These are phyloP conservation scores for Vachellia pachyceras DNA, from an alignment of 306 rosid genomes.

Conservation along the genomic window DNA sequence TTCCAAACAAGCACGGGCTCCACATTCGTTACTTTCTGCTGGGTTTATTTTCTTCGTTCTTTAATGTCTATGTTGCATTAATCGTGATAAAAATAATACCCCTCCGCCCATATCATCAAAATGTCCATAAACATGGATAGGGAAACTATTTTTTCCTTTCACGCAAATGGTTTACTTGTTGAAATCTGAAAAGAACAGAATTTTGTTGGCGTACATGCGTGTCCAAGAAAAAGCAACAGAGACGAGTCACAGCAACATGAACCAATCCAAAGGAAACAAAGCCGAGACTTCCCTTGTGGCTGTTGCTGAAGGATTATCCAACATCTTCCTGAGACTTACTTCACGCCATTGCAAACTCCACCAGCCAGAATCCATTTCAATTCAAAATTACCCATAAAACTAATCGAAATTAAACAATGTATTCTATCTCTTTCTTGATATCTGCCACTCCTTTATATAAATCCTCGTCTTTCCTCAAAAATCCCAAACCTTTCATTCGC, in stretches of 20 bases:
- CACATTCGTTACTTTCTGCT: neutral
- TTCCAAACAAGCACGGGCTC: too few relatives aligned
- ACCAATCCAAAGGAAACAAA: neutral
- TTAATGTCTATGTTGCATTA: neutral
- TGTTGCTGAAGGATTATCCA: constrained; percentile 39
- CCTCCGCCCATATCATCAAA: neutral
- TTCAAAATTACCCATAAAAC: neutral
- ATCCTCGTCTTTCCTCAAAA: constrained; percentile 5
- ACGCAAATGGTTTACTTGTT: neutral
- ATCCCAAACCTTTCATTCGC: neutral
- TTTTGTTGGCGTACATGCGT: neutral
- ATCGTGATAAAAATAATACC: neutral
- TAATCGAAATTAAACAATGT: neutral
- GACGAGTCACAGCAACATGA: neutral
- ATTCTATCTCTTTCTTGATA: neutral
- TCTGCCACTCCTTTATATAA: constrained; percentile 13
- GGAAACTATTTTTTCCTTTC: neutral
- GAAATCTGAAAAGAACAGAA: neutral
- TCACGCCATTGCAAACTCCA: constrained; percentile 37
- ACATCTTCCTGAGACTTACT: constrained; percentile 16
- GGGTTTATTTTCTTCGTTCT: neutral
- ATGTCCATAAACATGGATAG: constrained; percentile 18
- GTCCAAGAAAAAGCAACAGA: constrained; percentile 3
- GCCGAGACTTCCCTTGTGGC: constrained; percentile 11
- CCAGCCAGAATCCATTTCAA: neutral